Base-by-base conservation (phyloP, 441 rosid genomes). In the Gossypium trilobum region DNA sequence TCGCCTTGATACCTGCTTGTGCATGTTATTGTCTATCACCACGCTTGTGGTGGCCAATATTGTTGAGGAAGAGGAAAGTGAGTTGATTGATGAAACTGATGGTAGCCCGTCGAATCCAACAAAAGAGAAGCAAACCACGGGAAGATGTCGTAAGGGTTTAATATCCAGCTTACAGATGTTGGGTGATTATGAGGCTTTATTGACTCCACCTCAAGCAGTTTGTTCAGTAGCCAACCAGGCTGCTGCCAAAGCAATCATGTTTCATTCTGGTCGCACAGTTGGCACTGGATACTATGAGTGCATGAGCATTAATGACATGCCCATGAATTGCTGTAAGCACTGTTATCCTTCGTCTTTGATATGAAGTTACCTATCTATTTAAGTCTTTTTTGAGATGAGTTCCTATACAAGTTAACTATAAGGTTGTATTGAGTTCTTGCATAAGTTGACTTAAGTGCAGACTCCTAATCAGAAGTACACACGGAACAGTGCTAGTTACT, bases 41-140 rank as follows among this genome's bases (percentile, higher is more conserved):
- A 85, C 93, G 60, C 90, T 92, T 75, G 87, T 93, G 39, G 83
- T 93, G 74, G 91, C 93, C 73, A 82, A 85, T 74, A 85, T 95
- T 75, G 88, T 95, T 48, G 99, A 95, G 80, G 97, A 91, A 79
- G 99, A 92, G 78, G 99, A 91, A 85, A 80, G 93, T 74, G 88
- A 82, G 75, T 74, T 88, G 84, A 81, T 85, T 57, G 85, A 86
- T 80, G 88, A 87, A 79, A 82, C 69, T 33, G 86, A 81, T 73
- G 76, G 73, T 36, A 79, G 70, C 74, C 74, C 83, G 68, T 50
- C 70, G 79, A 75, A 71, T 82, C 92, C 81, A 73, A 75, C 79
- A 77, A 83, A 84, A 73, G 92, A 83, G 76, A 85, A 83, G 72
- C 89, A 78, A 68, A 70, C 66, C 60, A 71, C 27, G 10, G 95